phyloP scores from a whole-genome alignment of 2,329 filamentous ascomycete species.

The Stromatinia cepivora region DNA sequence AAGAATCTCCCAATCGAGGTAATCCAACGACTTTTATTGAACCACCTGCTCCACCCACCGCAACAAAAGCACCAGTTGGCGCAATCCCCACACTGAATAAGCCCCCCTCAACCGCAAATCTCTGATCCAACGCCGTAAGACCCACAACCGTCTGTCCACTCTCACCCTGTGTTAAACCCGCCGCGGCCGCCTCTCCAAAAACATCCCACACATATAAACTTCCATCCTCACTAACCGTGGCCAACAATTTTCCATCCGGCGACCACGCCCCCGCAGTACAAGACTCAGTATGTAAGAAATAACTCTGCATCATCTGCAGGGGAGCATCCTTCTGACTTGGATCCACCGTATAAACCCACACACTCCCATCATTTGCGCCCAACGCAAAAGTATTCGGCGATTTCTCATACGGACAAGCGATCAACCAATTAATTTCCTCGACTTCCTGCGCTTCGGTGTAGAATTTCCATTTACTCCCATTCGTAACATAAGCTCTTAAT shows the following conservation, averaged over 20 bases:
- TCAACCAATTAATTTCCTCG: constrained; percentile 91
- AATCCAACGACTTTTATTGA: constrained; percentile 82
- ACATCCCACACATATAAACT: constrained; percentile 87
- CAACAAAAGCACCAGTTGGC: constrained; percentile 75
- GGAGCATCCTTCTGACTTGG: constrained; percentile 58
- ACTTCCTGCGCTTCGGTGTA: constrained; percentile 83
- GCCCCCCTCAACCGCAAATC: constrained; percentile 89
- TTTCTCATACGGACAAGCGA: constrained; percentile 67
- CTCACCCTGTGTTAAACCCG: constrained; percentile 56
- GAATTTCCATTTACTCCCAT: constrained; percentile 59
- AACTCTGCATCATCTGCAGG: constrained; percentile 83
- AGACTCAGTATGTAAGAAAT: constrained; percentile 83
- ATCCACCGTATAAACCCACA: constrained; percentile 94
- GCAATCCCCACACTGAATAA: constrained; percentile 85
- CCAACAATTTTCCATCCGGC: constrained; percentile 79
- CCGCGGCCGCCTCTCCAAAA: constrained; percentile 44
- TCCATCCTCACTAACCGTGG: constrained; percentile 85
- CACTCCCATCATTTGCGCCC: constrained; percentile 85
- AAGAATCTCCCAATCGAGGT: constrained; percentile 54
- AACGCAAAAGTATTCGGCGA: constrained; percentile 82
- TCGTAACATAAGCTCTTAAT: constrained; percentile 60
- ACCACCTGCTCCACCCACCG: constrained; percentile 84
- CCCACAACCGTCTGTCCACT: constrained; percentile 68
- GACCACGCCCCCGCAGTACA: constrained; percentile 93
- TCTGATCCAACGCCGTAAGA: constrained; percentile 78